Evolutionary conservation across 2,329 filamentous ascomycete species (phyloP).

Genomic region (Didymosphaeria variabile): DNA sequence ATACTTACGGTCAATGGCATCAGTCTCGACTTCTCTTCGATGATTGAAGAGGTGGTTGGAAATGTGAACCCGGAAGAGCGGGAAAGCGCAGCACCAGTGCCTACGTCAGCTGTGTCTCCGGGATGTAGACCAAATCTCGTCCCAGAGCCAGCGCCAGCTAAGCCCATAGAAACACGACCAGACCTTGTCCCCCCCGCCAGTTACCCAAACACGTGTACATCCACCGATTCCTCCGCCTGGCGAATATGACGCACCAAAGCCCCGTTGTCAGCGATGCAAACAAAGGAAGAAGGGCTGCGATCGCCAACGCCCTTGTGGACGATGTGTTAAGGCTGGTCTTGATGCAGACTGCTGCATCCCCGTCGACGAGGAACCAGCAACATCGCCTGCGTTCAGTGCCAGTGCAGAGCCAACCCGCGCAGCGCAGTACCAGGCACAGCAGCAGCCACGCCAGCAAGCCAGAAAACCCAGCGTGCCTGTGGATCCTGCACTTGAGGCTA

Average conservation of each 20-base stretch:
- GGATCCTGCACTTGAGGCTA: slow-evolving; percentile 5
- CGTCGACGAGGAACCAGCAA: slow-evolving; percentile 2
- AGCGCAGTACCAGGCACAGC: neutral
- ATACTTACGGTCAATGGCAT: slow-evolving; percentile 41
- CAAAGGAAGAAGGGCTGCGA: slow-evolving; percentile 34
- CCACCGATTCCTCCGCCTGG: neutral
- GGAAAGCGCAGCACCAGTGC: neutral
- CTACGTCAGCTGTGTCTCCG: neutral
- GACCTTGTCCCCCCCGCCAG: slow-evolving; percentile 1
- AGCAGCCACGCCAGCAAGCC: neutral
- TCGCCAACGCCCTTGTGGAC: slow-evolving; percentile 36
- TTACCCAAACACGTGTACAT: neutral
- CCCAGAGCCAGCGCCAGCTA: neutral
- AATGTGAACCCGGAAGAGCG: slow-evolving; percentile 16
- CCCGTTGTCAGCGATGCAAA: slow-evolving; percentile 34
- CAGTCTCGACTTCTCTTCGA: slow-evolving; percentile 45
- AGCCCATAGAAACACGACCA: neutral
- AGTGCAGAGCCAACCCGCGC: neutral
- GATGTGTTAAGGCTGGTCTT: slow-evolving; percentile 32
- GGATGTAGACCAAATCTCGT: neutral
- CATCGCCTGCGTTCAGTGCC: slow-evolving; percentile 4
- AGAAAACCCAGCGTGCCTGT: slow-evolving; percentile 1
- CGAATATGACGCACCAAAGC: slow-evolving; percentile 3
- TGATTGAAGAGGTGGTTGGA: slow-evolving; percentile 50
- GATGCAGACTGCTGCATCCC: slow-evolving; percentile 32